phyloP scores from a whole-genome alignment of 768 basidiomycete species.

The Amylocystis lapponica region DNA sequence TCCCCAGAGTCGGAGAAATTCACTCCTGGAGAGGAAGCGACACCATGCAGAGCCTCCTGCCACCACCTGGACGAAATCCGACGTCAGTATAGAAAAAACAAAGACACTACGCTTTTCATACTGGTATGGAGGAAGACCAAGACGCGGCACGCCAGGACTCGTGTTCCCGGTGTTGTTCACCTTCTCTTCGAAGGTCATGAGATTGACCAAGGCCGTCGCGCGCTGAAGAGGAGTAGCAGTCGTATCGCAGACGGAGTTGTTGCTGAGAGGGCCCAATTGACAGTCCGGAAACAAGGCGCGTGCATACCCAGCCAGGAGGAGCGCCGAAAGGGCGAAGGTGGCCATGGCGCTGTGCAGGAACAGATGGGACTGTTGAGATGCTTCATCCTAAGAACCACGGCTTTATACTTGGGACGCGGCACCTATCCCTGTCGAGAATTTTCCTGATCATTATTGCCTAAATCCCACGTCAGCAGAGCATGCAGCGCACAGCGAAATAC shows the following conservation, averaged over 20 bases:
- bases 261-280: conserved; percentile 36
- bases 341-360: too few species aligned
- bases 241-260: conserved; percentile 43
- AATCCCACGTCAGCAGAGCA: too few species aligned
- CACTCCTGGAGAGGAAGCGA: conserved; percentile 48
- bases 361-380: too few species aligned
- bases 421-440: too few species aligned
- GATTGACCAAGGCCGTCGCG: conserved; percentile 42
- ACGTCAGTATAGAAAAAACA: too few species aligned
- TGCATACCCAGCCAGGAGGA: neutral
- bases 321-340: neutral
- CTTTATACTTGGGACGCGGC: too few species aligned
- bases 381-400: too few species aligned
- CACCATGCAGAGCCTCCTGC: conserved; percentile 37
- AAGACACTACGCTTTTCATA: conserved; percentile 22
- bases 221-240: conserved; percentile 38
- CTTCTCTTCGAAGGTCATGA: conserved; percentile 47
- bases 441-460: too few species aligned
- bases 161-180: conserved; percentile 45
- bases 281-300: conserved; percentile 41
- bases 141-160: conserved; percentile 46
- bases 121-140: conserved; percentile 54
- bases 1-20: conserved; percentile 42
- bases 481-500: too few species aligned
- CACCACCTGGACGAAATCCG: conserved; percentile 2